phyloP scores from a whole-genome alignment of 257 asterid species.

The Marsdenia floribunda region DNA sequence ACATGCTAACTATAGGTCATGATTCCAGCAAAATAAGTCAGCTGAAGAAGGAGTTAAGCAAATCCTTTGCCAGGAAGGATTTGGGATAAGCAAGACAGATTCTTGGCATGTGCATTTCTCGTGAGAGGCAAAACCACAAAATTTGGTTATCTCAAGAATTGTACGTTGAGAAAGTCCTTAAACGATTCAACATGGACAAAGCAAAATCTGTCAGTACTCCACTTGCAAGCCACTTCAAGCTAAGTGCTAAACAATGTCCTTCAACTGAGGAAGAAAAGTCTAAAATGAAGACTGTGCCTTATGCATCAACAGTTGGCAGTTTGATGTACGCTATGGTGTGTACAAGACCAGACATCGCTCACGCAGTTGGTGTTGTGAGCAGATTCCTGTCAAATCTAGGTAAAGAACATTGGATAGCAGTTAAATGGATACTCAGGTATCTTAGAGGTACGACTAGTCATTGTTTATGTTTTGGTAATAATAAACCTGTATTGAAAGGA shows the following conservation, averaged over 20 bases:
- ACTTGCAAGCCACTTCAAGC: no score
- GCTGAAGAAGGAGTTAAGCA: neutral
- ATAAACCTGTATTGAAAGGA: neutral
- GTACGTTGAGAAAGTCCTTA: no score
- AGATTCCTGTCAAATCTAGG: neutral
- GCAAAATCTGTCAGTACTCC: no score
- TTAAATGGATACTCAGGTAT: conserved; percentile 3
- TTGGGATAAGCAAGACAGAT: no score
- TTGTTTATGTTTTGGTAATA: neutral
- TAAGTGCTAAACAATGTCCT: no score
- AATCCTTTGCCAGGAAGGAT: no score
- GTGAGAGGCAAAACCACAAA: neutral
- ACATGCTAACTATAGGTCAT: no score
- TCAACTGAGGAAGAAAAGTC: no score
- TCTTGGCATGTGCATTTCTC: neutral
- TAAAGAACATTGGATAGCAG: neutral
- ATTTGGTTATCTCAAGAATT: no score
- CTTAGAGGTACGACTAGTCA: neutral
- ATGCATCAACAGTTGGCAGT: neutral
- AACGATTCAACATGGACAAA: no score
- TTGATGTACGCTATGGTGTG: conserved; percentile 1
- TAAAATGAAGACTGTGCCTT: no score
- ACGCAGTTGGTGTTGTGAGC: neutral
- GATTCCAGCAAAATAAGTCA: neutral
- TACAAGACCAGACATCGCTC: no score